These are phyloP conservation scores for Capsicum rhomboideum DNA, from an alignment of 257 asterid genomes.

Conservation along the genomic window DNA sequence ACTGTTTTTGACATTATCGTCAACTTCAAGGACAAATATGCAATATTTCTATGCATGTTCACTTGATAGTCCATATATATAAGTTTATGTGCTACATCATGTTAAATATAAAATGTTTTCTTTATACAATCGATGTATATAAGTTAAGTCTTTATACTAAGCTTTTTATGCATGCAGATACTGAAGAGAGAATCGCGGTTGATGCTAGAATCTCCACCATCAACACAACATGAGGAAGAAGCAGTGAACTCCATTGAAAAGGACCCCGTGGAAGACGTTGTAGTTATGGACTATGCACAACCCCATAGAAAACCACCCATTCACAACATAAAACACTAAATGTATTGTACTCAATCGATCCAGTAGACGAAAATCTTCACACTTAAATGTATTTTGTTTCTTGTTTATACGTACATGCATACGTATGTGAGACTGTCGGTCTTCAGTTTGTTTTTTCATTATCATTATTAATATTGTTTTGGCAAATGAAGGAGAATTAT, in stretches of 20 bases:
- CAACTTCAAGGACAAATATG: background rate
- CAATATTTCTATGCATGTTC: background rate
- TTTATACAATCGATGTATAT: background rate
- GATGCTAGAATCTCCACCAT: constrained; percentile 20
- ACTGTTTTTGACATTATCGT: background rate
- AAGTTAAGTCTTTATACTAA: background rate
- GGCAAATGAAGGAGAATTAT: constrained; percentile 1
- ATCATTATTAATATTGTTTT: background rate
- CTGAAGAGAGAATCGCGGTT: constrained; percentile 20
- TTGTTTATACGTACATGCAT: background rate
- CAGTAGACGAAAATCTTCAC: background rate
- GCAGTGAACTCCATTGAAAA: constrained; percentile 20
- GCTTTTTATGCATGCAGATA: background rate
- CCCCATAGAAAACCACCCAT: constrained; percentile 89
- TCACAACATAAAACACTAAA: constrained; percentile 54
- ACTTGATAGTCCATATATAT: background rate
- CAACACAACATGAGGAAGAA: constrained; percentile 22
- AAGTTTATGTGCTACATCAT: background rate
- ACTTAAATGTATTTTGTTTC: background rate
- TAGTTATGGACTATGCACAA: constrained; percentile 68
- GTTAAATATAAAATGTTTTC: background rate
- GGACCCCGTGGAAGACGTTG: constrained; percentile 32
- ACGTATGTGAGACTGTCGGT: background rate
- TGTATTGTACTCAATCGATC: too few species aligned
- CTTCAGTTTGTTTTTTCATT: background rate